Conservation (phyloP, 768 basidiomycete species). For the Pleurotus salmoneostramineus region DNA sequence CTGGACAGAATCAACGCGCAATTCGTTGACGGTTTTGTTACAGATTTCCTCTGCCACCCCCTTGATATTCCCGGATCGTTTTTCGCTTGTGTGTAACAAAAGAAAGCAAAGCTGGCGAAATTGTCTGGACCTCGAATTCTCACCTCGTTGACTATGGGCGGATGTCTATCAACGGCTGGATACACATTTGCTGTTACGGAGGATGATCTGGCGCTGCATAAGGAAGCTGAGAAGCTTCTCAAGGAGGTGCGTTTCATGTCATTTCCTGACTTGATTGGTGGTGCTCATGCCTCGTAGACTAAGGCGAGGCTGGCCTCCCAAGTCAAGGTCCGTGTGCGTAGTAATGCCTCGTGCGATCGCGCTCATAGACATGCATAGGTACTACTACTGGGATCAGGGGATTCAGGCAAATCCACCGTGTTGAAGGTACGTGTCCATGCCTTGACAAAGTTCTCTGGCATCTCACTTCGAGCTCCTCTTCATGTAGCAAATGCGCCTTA, state of each 20-base stretch:
- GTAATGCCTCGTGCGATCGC: neutral
- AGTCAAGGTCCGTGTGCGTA: conserved; percentile 57
- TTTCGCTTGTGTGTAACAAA: too few relatives aligned
- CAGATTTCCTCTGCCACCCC: neutral
- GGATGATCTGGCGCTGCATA: conserved; percentile 60
- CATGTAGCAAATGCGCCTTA: conserved; percentile 94
- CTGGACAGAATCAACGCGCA: neutral
- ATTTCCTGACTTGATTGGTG: neutral
- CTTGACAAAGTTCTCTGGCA: neutral
- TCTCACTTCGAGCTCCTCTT: neutral
- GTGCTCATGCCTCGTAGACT: conserved; percentile 41
- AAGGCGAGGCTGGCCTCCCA: conserved; percentile 67
- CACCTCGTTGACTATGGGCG: conserved; percentile 51
- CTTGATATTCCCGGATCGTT: neutral
- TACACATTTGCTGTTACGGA: conserved; percentile 56
- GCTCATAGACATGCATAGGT: conserved; percentile 41
- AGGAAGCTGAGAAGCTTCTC: conserved; percentile 73
- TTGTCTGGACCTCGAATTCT: neutral
- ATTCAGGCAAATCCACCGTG: conserved; percentile 91
- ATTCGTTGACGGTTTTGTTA: neutral
- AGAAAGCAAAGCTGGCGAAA: conserved; percentile 1
- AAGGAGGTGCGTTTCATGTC: conserved; percentile 54
- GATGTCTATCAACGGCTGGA: conserved; percentile 66
- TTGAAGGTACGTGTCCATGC: conserved; percentile 54
- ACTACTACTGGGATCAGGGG: conserved; percentile 87